These are phyloP conservation scores for Magnolia changhungtana DNA, from an alignment of 164 flowering plant genomes.

Conservation along the genomic window DNA sequence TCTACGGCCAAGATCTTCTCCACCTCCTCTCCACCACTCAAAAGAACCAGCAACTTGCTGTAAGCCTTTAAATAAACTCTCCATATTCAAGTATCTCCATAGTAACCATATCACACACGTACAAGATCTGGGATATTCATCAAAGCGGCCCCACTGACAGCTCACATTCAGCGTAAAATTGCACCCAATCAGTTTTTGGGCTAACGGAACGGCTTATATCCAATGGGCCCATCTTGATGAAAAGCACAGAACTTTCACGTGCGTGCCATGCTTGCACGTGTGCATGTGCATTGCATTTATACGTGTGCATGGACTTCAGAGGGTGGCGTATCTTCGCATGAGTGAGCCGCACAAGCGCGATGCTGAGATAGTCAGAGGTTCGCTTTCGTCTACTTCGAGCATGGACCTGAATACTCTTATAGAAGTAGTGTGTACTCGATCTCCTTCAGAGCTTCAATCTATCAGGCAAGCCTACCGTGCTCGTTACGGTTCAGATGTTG, in stretches of 20 bases:
- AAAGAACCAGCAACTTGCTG: slow-evolving; percentile 19
- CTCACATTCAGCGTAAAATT: no score
- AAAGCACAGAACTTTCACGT: no score
- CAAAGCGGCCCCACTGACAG: no score
- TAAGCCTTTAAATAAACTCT: slow-evolving; percentile 13
- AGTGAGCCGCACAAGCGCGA: slow-evolving; percentile 32
- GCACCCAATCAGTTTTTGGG: no score
- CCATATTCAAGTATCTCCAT: not conserved
- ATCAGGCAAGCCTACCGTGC: slow-evolving; percentile 26
- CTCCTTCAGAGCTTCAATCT: slow-evolving; percentile 25
- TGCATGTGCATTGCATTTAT: no score
- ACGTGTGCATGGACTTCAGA: slow-evolving; percentile 12
- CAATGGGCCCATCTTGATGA: no score
- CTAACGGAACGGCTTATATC: no score
- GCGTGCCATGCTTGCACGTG: no score
- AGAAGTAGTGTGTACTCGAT: slow-evolving; percentile 32
- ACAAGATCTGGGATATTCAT: no score
- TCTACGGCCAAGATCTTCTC: slow-evolving; percentile 30
- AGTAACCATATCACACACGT: not conserved
- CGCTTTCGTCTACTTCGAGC: slow-evolving; percentile 14
- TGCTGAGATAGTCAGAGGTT: slow-evolving; percentile 26
- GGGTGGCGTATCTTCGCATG: slow-evolving; percentile 25
- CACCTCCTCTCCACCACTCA: slow-evolving; percentile 12
- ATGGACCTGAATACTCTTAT: slow-evolving; percentile 19
- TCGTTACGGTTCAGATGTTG: slow-evolving; percentile 28